These are phyloP conservation scores for Phytophthora lateralis DNA, from an alignment of 352 stramenopile genomes.

Conservation along the genomic window DNA sequence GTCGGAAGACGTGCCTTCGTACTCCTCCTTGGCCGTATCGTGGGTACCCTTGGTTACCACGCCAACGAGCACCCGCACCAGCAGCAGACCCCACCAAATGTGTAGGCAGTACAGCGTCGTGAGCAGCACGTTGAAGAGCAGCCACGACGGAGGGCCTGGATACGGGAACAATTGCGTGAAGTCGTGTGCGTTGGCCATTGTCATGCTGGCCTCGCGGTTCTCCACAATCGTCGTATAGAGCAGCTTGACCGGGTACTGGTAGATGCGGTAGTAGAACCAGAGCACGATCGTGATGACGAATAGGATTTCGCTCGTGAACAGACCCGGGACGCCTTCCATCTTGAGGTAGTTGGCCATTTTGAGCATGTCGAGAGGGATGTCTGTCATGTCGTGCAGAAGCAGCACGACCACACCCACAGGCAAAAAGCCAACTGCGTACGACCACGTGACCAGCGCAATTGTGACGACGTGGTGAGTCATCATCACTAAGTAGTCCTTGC, in stretches of 20 bases:
- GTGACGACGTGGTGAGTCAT: conserved; percentile 91
- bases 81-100: conserved; percentile 85
- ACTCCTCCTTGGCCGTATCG: conserved; percentile 83
- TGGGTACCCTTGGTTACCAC: conserved; percentile 79
- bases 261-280: conserved; percentile 90
- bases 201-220: conserved; percentile 78
- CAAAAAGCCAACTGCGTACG: conserved; percentile 80
- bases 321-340: conserved; percentile 67
- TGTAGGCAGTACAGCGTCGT: conserved; percentile 77
- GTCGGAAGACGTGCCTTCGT: conserved; percentile 84
- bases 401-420: conserved; percentile 86
- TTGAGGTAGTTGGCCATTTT: conserved; percentile 93
- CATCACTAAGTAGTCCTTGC: conserved; percentile 91
- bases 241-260: conserved; percentile 82
- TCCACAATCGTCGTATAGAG: conserved; percentile 81
- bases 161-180: conserved; percentile 69
- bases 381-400: conserved; percentile 86
- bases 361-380: conserved; percentile 88
- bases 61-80: conserved; percentile 71
- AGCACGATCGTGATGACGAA: conserved; percentile 66
- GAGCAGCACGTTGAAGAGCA: conserved; percentile 85
- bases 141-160: conserved; percentile 77
- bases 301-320: conserved; percentile 78
- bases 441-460: conserved; percentile 86
- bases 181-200: conserved; percentile 70